A percentile compares a stretch with the other conserved stretches of the same genome.
Evolutionary conservation across 2,329 filamentous ascomycete species (phyloP).

Genomic region (Aspergillus versicolor): DNA sequence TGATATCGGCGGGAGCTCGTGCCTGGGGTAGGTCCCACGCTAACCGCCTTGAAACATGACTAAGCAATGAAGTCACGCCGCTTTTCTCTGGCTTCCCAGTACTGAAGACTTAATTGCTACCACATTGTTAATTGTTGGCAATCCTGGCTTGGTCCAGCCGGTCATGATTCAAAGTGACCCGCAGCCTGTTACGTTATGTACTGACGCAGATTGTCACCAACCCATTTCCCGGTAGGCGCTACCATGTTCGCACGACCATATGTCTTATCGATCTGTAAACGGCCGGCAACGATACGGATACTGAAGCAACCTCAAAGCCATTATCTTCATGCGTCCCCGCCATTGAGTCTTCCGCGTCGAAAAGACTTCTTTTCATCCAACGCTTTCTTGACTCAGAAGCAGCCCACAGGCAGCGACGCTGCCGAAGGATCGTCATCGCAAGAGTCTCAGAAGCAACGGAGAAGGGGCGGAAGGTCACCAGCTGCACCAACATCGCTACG

Average conservation of each 20-base stretch:
- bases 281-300: conserved; percentile 23
- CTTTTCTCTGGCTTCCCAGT: neutral
- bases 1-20: conserved; percentile 15
- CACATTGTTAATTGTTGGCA: neutral
- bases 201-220: neutral
- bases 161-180: neutral
- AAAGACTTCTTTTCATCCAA: conserved; percentile 69
- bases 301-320: conserved; percentile 33
- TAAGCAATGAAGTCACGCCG: conserved; percentile 9
- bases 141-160: neutral
- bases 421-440: conserved; percentile 12
- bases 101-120: neutral
- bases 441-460: conserved; percentile 41
- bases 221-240: conserved; percentile 23
- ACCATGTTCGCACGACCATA: conserved; percentile 34
- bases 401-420: conserved; percentile 19
- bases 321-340: conserved; percentile 33
- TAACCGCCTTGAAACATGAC: conserved; percentile 7
- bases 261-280: conserved; percentile 34
- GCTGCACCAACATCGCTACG: conserved; percentile 73
- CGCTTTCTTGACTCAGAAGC: conserved; percentile 50
- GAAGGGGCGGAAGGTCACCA: conserved; percentile 51
- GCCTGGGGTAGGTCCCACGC: conserved; percentile 14
- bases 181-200: conserved; percentile 4
- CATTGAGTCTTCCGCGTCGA: conserved; percentile 47